phyloP scores from a whole-genome alignment of 257 asterid genomes.

The Hygrophila difformis region DNA sequence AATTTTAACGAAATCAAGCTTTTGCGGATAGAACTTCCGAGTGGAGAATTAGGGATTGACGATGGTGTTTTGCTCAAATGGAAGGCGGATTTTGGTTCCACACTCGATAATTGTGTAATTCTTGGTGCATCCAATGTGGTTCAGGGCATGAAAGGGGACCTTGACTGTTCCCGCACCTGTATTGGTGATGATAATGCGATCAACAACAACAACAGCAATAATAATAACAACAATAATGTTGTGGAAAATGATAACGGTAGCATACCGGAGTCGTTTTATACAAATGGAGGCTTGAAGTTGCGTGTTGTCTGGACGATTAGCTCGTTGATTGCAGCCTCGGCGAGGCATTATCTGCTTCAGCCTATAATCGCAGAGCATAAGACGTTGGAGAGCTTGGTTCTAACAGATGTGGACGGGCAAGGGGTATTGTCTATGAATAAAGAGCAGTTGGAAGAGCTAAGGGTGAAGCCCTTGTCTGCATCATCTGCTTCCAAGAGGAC shows the following conservation, averaged over 20 bases:
- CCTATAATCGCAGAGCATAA: conserved; percentile 62
- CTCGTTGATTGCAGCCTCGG: conserved; percentile 71
- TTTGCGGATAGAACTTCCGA: conserved; percentile 53
- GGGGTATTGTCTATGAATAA: conserved; percentile 62
- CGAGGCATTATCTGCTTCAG: conserved; percentile 66
- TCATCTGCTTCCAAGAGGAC: conserved; percentile 66
- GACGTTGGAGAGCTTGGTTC: conserved; percentile 46
- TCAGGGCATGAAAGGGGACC: conserved; percentile 7
- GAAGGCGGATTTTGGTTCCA: conserved; percentile 72
- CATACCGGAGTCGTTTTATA: conserved; percentile 63
- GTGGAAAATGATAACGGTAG: conserved; percentile 48
- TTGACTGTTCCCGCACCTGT: conserved; percentile 11
- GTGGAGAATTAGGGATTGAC: conserved; percentile 61
- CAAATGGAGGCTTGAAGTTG: conserved; percentile 61
- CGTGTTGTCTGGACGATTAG: conserved; percentile 78
- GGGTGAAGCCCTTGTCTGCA: conserved; percentile 67
- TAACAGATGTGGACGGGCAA: conserved; percentile 63
- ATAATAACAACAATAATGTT: conserved; percentile 5
- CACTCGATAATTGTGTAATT: conserved; percentile 63
- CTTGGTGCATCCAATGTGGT: conserved; percentile 65
- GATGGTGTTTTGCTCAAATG: conserved; percentile 65
- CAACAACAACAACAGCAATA: conserved; percentile 1
- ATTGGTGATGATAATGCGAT: conserved; percentile 4
- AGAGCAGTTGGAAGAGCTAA: conserved; percentile 62
- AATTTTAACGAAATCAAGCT: conserved; percentile 53